phyloP scores from a whole-genome alignment of 768 basidiomycete species.

The Scleroderma bovista region DNA sequence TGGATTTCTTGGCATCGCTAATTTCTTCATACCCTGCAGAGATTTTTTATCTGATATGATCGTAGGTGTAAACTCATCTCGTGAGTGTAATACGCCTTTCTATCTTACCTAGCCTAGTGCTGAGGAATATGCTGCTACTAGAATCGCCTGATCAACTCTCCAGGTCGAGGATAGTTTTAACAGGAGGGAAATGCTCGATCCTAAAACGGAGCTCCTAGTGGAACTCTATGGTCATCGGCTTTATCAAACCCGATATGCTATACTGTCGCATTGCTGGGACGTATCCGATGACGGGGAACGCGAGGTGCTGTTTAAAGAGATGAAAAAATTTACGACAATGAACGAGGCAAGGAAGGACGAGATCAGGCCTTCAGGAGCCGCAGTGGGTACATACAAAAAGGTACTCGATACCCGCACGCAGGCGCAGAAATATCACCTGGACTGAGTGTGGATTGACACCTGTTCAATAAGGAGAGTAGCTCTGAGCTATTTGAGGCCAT shows the following conservation, averaged over 20 bases:
- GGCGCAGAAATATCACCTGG: conserved; percentile 2
- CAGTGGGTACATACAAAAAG: conserved; percentile 3
- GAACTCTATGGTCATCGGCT: neutral
- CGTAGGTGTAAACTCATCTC: too few species aligned
- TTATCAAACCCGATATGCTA: conserved; percentile 1
- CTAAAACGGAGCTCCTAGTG: neutral
- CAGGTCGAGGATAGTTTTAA: conserved; percentile 11
- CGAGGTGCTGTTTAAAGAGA: neutral
- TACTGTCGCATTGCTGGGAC: conserved; percentile 6
- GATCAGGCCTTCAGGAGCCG: neutral
- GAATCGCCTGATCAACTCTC: neutral
- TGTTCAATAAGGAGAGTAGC: conserved; percentile 16
- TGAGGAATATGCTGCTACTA: too few species aligned
- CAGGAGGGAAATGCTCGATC: neutral
- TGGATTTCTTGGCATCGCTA: too few species aligned
- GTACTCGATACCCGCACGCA: neutral
- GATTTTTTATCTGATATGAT: too few species aligned
- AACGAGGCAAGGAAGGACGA: neutral
- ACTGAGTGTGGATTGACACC: conserved; percentile 14
- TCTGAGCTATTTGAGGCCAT: conserved; percentile 16
- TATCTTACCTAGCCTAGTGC: too few species aligned
- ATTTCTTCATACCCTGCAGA: too few species aligned
- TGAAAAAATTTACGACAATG: neutral
- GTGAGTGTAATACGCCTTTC: too few species aligned
- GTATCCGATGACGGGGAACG: neutral